Conservation (phyloP, 1,139 yeast genomes). For the Zygotorulaspora mrakii region DNA sequence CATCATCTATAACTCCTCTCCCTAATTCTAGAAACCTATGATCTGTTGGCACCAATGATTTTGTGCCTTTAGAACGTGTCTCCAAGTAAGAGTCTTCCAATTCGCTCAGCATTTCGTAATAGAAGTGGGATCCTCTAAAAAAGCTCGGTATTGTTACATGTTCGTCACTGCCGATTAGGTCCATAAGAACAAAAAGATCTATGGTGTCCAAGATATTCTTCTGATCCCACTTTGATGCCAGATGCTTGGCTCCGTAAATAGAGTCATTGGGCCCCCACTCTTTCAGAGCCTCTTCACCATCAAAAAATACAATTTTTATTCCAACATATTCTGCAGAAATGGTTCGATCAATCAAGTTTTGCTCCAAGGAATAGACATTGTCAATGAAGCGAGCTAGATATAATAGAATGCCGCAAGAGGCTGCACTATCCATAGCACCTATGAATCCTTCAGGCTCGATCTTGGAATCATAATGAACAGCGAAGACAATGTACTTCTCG, state of each 20-base stretch:
- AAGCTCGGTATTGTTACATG: constrained; percentile 42
- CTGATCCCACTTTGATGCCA: constrained; percentile 43
- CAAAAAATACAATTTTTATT: constrained; percentile 50
- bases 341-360: constrained; percentile 8
- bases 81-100: constrained; percentile 30
- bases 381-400: constrained; percentile 42
- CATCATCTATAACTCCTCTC: constrained; percentile 45
- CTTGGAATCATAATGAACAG: constrained; percentile 56
- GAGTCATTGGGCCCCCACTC: constrained; percentile 51
- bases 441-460: constrained; percentile 49
- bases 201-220: constrained; percentile 31
- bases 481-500: constrained; percentile 41
- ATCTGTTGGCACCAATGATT: constrained; percentile 20
- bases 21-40: constrained; percentile 20
- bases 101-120: constrained; percentile 39
- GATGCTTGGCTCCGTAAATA: constrained; percentile 51
- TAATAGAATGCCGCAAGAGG: constrained; percentile 50
- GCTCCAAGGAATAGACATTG: constrained; percentile 12
- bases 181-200: constrained; percentile 47
- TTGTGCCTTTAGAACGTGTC: neutral
- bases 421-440: constrained; percentile 59
- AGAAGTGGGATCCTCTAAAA: constrained; percentile 42
- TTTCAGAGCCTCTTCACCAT: constrained; percentile 56
- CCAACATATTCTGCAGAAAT: constrained; percentile 36
- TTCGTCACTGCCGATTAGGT: constrained; percentile 45